Percentiles rank a stretch among this genome's conserved stretches.
phyloP scores from a whole-genome alignment of 495 filamentous ascomycete genomes.

The Clavariopsis aquatica region DNA sequence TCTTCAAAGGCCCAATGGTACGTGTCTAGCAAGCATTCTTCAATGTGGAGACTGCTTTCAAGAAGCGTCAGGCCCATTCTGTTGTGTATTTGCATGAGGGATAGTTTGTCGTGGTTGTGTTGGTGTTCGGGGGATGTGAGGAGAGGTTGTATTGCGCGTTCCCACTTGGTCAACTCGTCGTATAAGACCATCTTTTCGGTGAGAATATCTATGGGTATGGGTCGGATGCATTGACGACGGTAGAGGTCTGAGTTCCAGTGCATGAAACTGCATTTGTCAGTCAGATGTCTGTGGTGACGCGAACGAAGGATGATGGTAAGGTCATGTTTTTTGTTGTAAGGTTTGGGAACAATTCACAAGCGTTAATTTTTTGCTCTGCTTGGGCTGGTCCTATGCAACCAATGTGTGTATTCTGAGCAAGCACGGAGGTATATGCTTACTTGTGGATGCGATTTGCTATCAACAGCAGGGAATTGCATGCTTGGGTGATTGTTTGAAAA shows the following conservation, averaged over 20 bases:
- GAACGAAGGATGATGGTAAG: too few relatives aligned
- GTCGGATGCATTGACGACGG: constrained; percentile 5
- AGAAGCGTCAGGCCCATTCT: constrained; percentile 4
- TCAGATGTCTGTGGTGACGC: neutral
- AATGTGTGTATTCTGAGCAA: too few relatives aligned
- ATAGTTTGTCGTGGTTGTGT: constrained; percentile 19
- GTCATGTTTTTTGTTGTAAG: too few relatives aligned
- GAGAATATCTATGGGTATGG: constrained; percentile 15
- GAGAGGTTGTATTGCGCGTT: constrained; percentile 14
- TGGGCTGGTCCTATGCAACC: too few relatives aligned
- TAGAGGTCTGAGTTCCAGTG: neutral
- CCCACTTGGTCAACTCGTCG: constrained; percentile 24
- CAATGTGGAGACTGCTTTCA: constrained; percentile 11
- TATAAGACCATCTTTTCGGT: constrained; percentile 8
- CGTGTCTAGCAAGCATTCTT: constrained; percentile 19
- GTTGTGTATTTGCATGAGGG: constrained; percentile 27
- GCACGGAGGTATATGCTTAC: neutral
- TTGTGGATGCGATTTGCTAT: constrained; percentile 14
- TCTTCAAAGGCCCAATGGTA: constrained; percentile 25
- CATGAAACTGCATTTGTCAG: constrained; percentile 15
- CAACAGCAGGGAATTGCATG: constrained; percentile 11
- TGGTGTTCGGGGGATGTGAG: neutral
- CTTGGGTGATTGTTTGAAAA: constrained; percentile 13
- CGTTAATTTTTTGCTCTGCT: too few relatives aligned
- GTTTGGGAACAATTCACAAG: too few relatives aligned